These are phyloP conservation scores for Neofusicoccum sp. DNA, from an alignment of 2,329 filamentous ascomycete species.

Conservation along the genomic window DNA sequence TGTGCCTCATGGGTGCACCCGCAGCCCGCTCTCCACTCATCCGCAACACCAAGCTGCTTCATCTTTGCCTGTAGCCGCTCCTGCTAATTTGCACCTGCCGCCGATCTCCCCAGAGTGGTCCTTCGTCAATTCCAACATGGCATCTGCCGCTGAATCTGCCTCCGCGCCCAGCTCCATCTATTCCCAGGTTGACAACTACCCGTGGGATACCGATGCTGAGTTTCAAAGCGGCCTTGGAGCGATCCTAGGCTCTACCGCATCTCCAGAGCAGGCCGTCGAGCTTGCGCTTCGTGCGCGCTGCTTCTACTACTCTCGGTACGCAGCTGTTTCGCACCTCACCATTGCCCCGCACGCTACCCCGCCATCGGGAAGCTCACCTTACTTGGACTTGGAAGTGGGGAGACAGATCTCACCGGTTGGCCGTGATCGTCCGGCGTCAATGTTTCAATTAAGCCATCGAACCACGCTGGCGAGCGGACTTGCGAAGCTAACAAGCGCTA, in stretches of 20 bases:
- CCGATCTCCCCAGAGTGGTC: background rate
- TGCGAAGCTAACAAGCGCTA: slow-evolving; percentile 28
- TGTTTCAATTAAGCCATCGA: too few relatives aligned
- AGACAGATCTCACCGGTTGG: too few relatives aligned
- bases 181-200: slow-evolving; percentile 62
- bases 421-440: too few relatives aligned
- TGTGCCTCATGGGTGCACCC: slow-evolving; percentile 8
- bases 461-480: too few relatives aligned
- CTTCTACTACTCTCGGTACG: slow-evolving; percentile 62
- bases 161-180: slow-evolving; percentile 37
- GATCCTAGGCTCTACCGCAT: slow-evolving; percentile 57
- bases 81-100: background rate
- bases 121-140: background rate
- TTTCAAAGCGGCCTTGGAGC: slow-evolving; percentile 67
- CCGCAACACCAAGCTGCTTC: background rate
- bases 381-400: background rate
- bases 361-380: background rate
- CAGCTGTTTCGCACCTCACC: background rate
- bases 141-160: background rate
- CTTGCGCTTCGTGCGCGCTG: slow-evolving; percentile 65
- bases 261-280: slow-evolving; percentile 53
- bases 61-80: background rate
- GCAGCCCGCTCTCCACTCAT: background rate
- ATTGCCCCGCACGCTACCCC: slow-evolving; percentile 4
- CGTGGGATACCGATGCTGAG: slow-evolving; percentile 65